These are phyloP conservation scores for Penicillium herquei DNA, from an alignment of 495 filamentous ascomycete genomes.

Conservation along the genomic window DNA sequence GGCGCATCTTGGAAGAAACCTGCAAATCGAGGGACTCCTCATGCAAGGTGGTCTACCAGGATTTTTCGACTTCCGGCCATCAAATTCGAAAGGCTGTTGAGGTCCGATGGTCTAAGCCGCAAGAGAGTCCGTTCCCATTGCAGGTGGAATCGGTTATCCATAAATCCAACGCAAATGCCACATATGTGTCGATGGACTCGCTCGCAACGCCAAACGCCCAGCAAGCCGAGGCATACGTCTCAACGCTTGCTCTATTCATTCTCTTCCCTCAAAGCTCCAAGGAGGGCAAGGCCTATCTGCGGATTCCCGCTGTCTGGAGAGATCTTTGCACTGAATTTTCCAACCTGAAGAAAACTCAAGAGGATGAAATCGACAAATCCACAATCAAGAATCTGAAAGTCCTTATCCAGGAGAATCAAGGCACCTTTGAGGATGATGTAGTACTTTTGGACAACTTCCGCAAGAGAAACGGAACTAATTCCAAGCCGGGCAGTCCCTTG, in stretches of 20 bases:
- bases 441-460: slow-evolving; percentile 67
- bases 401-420: slow-evolving; percentile 42
- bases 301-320: slow-evolving; percentile 76
- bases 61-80: slow-evolving; percentile 69
- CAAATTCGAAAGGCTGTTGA: slow-evolving; percentile 70
- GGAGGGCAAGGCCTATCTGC: slow-evolving; percentile 81
- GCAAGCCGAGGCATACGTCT: slow-evolving; percentile 85
- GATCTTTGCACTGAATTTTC: slow-evolving; percentile 82
- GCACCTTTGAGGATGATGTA: slow-evolving; percentile 63
- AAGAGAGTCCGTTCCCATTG: slow-evolving; percentile 52
- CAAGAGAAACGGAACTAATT: slow-evolving; percentile 57
- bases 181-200: slow-evolving; percentile 67
- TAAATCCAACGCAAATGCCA: slow-evolving; percentile 42
- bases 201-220: slow-evolving; percentile 71
- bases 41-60: slow-evolving; percentile 60
- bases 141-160: slow-evolving; percentile 39
- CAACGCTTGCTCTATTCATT: slow-evolving; percentile 76
- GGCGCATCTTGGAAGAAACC: slow-evolving; percentile 76
- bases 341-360: slow-evolving; percentile 62
- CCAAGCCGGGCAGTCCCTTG: slow-evolving; percentile 42
- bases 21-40: slow-evolving; percentile 77
- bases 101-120: slow-evolving; percentile 77
- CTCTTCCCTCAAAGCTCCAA: slow-evolving; percentile 72
- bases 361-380: slow-evolving; percentile 65
- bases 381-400: slow-evolving; percentile 52